Percentiles rank a stretch among this genome's conserved stretches.
These are phyloP conservation scores for Umbelopsis isabellina DNA, from an alignment of 192 early-diverging fungal species.

Conservation along the genomic window DNA sequence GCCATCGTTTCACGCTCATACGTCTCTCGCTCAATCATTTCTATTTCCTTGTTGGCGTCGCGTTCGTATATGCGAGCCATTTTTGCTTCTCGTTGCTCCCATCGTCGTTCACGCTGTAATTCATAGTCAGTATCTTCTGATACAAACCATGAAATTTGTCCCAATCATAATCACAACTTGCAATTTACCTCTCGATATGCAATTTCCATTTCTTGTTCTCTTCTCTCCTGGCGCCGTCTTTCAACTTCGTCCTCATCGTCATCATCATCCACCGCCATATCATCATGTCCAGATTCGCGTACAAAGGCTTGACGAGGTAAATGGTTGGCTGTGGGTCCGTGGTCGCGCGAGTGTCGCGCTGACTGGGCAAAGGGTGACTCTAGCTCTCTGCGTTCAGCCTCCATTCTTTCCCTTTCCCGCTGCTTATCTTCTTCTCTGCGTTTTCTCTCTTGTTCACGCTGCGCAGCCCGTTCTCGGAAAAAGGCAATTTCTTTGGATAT, in stretches of 20 bases:
- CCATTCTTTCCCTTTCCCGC: constrained; percentile 34
- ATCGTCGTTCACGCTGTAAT: constrained; percentile 63
- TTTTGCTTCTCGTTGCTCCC: constrained; percentile 62
- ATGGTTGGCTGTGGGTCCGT: constrained; percentile 28
- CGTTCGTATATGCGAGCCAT: constrained; percentile 47
- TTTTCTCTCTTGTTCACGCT: constrained; percentile 55
- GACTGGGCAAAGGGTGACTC: constrained; percentile 12
- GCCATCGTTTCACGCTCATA: constrained; percentile 47
- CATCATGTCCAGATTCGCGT: constrained; percentile 39
- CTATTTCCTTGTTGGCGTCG: constrained; percentile 50
- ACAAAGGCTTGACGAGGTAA: constrained; percentile 44
- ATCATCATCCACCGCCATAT: constrained; percentile 36
- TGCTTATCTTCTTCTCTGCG: constrained; percentile 51
- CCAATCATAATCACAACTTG: not conserved
- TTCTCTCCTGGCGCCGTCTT: constrained; percentile 44
- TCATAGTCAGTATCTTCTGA: not conserved
- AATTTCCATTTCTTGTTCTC: constrained; percentile 50
- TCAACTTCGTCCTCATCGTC: constrained; percentile 41
- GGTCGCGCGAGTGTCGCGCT: constrained; percentile 18
- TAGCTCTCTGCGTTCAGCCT: constrained; percentile 7
- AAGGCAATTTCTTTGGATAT: constrained; percentile 62
- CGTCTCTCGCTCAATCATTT: constrained; percentile 40
- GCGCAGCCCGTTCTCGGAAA: constrained; percentile 64
- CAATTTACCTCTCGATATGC: constrained; percentile 42
- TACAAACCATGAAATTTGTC: no score